Percentiles rank a stretch among this genome's conserved stretches.
Conservation (phyloP, 225 moss, liverwort and hornwort species). For the Marchantia paleacea region DNA sequence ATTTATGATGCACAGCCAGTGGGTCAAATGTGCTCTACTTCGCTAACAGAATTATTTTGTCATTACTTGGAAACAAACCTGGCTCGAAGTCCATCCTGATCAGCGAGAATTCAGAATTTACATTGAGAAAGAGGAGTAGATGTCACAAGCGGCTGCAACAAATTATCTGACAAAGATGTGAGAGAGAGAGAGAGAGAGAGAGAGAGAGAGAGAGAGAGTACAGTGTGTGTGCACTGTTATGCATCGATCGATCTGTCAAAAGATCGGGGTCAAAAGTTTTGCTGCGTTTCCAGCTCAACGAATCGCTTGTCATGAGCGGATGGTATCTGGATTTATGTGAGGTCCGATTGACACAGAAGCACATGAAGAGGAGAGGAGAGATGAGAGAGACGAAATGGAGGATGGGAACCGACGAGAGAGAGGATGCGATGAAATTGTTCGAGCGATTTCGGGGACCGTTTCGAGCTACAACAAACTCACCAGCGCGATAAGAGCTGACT, state of each 20-base stretch:
- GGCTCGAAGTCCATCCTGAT: no score
- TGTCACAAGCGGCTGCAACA: neutral
- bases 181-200: neutral
- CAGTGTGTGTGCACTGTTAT: neutral
- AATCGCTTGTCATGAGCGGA: neutral
- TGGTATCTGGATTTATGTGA: neutral
- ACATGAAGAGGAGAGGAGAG: neutral
- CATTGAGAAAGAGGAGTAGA: neutral
- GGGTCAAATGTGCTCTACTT: no score
- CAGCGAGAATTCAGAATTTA: no score
- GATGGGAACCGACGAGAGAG: neutral
- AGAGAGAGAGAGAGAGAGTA: neutral
- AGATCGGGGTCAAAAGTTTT: neutral
- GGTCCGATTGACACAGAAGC: neutral
- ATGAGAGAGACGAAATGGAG: neutral
- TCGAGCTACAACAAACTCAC: neutral
- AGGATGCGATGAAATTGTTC: neutral
- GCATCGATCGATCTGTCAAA: neutral
- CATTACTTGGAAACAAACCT: no score
- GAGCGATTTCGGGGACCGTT: neutral
- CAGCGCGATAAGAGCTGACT: constrained; percentile 2
- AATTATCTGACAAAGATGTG: neutral
- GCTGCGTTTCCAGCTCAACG: neutral
- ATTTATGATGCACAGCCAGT: no score
- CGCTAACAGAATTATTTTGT: no score